Base-by-base conservation (phyloP, 1,139 yeast species). In the Blastobotrys illinoisensis region DNA sequence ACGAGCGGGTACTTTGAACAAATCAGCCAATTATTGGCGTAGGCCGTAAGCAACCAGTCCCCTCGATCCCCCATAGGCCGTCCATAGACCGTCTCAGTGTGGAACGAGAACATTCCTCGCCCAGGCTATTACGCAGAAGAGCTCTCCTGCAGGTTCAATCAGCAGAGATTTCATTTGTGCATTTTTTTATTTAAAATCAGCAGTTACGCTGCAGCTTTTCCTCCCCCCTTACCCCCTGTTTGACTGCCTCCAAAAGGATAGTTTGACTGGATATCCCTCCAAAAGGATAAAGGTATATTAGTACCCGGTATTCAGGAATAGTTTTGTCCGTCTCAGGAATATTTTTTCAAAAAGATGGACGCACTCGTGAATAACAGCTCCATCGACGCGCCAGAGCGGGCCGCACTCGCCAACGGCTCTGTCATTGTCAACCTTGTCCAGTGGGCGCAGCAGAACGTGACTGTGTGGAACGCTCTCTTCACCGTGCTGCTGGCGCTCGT, bases 341-440 rank as follows among this genome's bases (percentile, higher is more conserved):
- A n/a, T n/a, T n/a, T n/a, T n/a, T n/a, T n/a, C n/a, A n/a, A n/a
- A n/a, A n/a, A n/a, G n/a, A 85, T 82, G 67, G 98, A 93, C 67
- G 80, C 95, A 1, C 68, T 85, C 16, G 76, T 81, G 32, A 71
- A 75, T 28, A 74, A 76, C 5, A 78, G 74, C 21, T 73, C 76
- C 16, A 82, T 89, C 19, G 74, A 81, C 1, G 97, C 97, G 0
- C 88, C 87, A 76, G 95, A 96, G 0, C 84, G 84, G 3, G 76
- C 88, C 7, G 16, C 40, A 4, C 14, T 32, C 16, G 40, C 40
- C 16, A 32, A n/a, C 11, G 40, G 40, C 14, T 49, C 51, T 2
- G 47, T 46, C 13, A 18, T 52, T n/a, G 9, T 52, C 14, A 44
- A 26, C 3, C 51, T 19, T 3, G 32, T 50, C 9, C 28, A 20